Base-by-base conservation (phyloP, 768 basidiomycete genomes). In the Naganishia friedmannii region DNA sequence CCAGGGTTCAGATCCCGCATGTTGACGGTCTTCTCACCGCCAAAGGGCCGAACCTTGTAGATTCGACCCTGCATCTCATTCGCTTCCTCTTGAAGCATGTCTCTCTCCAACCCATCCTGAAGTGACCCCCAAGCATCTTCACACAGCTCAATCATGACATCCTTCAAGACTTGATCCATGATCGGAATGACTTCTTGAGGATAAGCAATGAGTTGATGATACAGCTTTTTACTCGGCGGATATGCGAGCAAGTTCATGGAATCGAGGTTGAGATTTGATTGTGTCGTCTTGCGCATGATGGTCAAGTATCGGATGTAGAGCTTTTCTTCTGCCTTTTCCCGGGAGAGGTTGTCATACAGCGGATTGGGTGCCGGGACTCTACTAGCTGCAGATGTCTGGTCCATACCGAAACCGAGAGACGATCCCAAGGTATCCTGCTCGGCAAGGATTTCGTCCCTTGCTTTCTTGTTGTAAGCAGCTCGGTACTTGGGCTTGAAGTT, bases 121-220 rank as follows among this genome's bases (percentile, higher is more conserved):
- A 88, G 32, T 60, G 73, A 34, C 32, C 75, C 78, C 53, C 76
- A 70, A 67, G 96, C 93, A 73, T 87, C 84, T 60, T 94, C 91
- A 0, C 91, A 92, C 53, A 90, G 78, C 74, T 92, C 91, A 65
- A 97, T 82, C 90, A 97, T 91, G 60, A 90, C 83, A 77, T 97
- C 95, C 82, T 94, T 93, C 74, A 98, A 83, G 0, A 93, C 89
- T 76, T 95, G 92, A 84, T 99, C 96, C 90, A 97, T 93, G 28
- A 91, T 92, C 1, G 96, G 95, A 57, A 99, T 86, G 56, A 97
- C 89, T 84, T 99, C 96, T 80, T 98, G 94, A 0, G 96, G 96
- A 81, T 96, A 98, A 77, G 92, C 93, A 71, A 88, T 81, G 4
- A 99, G 86, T 77, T 96, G 93, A 23, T 83, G 83, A 77, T 92